Conservation (phyloP, 352 stramenopile species). For the Phytophthora kernoviae region DNA sequence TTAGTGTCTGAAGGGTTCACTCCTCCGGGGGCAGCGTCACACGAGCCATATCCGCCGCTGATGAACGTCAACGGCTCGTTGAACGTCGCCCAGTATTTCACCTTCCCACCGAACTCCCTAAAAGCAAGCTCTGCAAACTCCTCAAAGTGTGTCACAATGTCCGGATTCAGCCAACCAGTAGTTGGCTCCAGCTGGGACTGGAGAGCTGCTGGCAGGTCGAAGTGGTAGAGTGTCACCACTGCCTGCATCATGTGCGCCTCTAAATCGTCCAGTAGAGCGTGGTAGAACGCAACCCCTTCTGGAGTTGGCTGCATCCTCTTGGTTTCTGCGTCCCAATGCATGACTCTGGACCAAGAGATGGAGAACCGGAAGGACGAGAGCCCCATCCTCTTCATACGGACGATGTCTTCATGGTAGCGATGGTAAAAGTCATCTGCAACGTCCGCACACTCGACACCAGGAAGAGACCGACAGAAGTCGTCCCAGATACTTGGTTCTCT, state of each 20-base stretch:
- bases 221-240: constrained; percentile 95
- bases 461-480: constrained; percentile 27
- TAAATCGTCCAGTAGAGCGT: constrained; percentile 90
- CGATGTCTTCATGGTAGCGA: constrained; percentile 79
- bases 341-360: constrained; percentile 41
- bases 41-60: constrained; percentile 87
- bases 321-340: constrained; percentile 28
- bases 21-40: constrained; percentile 41
- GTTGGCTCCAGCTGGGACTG: constrained; percentile 71
- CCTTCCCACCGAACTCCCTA: constrained; percentile 87
- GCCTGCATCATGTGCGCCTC: constrained; percentile 73
- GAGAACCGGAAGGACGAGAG: constrained; percentile 85
- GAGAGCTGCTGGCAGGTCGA: constrained; percentile 91
- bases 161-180: constrained; percentile 68
- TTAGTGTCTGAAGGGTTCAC: constrained; percentile 41
- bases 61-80: constrained; percentile 94
- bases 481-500: constrained; percentile 33
- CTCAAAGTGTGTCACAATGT: constrained; percentile 74
- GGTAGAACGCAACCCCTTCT: constrained; percentile 48
- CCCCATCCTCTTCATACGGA: constrained; percentile 86
- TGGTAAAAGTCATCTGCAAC: constrained; percentile 92
- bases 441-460: constrained; percentile 72
- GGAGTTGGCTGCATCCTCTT: constrained; percentile 27
- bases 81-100: constrained; percentile 95
- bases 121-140: constrained; percentile 93